These are phyloP conservation scores for Durusdinium trenchii DNA, from an alignment of 73 alveolate genomes.

Conservation along the genomic window DNA sequence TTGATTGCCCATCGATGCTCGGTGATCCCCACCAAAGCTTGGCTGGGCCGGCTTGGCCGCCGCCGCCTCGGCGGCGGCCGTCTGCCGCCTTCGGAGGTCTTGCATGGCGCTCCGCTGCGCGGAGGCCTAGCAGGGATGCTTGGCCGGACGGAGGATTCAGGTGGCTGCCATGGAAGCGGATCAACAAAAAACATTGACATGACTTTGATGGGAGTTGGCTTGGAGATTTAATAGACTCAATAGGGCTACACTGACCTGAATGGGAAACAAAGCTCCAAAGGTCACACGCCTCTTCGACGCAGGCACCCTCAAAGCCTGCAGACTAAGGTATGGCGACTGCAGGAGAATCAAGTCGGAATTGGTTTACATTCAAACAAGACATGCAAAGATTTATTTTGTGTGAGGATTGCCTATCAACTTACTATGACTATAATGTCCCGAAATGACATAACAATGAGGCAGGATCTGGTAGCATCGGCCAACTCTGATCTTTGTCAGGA, in stretches of 20 bases:
- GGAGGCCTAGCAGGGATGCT: not conserved
- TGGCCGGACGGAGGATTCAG: not conserved
- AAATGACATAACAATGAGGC: too few relatives aligned
- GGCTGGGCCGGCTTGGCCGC: conserved; percentile 15
- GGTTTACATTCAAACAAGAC: too few relatives aligned
- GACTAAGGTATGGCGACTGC: too few relatives aligned
- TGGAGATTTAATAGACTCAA: not conserved
- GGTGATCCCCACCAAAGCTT: conserved; percentile 10
- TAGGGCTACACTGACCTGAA: not conserved
- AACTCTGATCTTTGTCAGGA: too few relatives aligned
- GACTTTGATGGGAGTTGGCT: too few relatives aligned
- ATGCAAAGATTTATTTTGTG: too few relatives aligned
- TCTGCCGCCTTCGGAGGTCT: conserved; percentile 65
- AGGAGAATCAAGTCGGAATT: too few relatives aligned
- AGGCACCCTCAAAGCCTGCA: conserved; percentile 58
- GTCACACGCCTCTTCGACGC: not conserved
- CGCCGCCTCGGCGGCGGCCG: conserved; percentile 74
- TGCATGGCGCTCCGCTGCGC: conserved; percentile 43
- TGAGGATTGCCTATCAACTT: too few relatives aligned
- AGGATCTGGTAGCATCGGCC: too few relatives aligned
- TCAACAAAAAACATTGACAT: not conserved
- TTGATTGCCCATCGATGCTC: too few relatives aligned
- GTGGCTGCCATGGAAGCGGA: not conserved
- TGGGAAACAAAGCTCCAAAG: not conserved
- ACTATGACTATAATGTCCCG: too few relatives aligned